Evolutionary conservation across 1,139 yeast genomes (phyloP).

Genomic region (Saccharomyces hybrid): DNA sequence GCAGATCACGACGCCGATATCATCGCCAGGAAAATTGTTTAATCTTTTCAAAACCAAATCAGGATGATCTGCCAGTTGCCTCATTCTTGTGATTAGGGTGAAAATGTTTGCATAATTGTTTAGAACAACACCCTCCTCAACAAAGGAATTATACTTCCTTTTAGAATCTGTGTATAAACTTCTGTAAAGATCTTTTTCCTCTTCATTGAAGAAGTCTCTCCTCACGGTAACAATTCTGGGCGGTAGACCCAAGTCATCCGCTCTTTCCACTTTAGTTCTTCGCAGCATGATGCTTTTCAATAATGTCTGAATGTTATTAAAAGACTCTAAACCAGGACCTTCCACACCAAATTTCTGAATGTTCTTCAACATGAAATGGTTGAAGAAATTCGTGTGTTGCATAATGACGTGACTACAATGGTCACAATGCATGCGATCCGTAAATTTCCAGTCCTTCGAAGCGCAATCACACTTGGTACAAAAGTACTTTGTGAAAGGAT

Average conservation of each 20-base stretch:
- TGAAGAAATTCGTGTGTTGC: constrained; percentile 92
- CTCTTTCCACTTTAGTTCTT: constrained; percentile 90
- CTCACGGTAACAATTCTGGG: constrained; percentile 88
- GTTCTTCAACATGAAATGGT: constrained; percentile 88
- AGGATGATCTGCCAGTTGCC: constrained; percentile 97
- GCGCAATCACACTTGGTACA: constrained; percentile 87
- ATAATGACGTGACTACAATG: constrained; percentile 84
- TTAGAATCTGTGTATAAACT: constrained; percentile 81
- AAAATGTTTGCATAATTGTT: constrained; percentile 95
- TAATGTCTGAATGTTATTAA: constrained; percentile 64
- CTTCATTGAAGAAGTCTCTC: constrained; percentile 80
- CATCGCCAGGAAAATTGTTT: constrained; percentile 33
- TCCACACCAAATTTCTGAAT: constrained; percentile 77
- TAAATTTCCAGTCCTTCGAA: constrained; percentile 74
- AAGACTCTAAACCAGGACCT: constrained; percentile 74
- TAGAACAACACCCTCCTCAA: constrained; percentile 89
- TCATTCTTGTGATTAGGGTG: constrained; percentile 91
- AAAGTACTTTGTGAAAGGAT: constrained; percentile 82
- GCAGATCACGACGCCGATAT: constrained; percentile 68
- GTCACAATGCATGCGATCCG: constrained; percentile 78
- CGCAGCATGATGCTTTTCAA: constrained; percentile 79
- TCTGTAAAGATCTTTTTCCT: constrained; percentile 85
- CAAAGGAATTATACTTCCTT: constrained; percentile 74
- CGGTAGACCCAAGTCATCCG: constrained; percentile 94
- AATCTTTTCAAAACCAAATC: constrained; percentile 78